phyloP scores from a whole-genome alignment of 2,329 filamentous ascomycete genomes.

The Cytospora schulzeri region DNA sequence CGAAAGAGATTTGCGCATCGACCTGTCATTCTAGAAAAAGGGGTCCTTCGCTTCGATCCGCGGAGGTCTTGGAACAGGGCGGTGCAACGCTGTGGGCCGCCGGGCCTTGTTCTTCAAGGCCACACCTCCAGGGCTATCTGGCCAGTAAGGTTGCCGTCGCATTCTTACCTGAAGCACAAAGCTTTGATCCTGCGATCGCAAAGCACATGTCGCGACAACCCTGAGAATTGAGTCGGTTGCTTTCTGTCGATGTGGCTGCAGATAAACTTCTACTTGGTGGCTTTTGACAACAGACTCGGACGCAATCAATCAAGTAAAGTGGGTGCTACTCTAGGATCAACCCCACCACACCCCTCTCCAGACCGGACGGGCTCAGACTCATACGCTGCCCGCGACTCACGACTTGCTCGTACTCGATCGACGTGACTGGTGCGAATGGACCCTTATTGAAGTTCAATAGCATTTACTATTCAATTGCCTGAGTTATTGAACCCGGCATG shows the following conservation, averaged over 20 bases:
- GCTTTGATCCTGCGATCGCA: constrained; percentile 29
- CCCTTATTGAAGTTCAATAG: background rate
- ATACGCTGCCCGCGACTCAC: constrained; percentile 6
- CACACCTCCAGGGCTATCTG: constrained; percentile 25
- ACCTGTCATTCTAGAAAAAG: constrained; percentile 11
- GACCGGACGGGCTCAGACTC: constrained; percentile 15
- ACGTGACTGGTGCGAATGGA: background rate
- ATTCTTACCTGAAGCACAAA: constrained; percentile 32
- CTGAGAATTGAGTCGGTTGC: background rate
- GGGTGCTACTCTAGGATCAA: constrained; percentile 3
- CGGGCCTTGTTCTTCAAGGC: constrained; percentile 14
- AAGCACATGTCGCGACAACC: background rate
- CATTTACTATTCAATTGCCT: background rate
- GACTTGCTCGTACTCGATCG: constrained; percentile 1
- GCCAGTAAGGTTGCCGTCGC: constrained; percentile 34
- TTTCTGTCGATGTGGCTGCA: constrained; percentile 1
- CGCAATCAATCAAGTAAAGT: constrained; percentile 19
- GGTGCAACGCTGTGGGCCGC: constrained; percentile 16
- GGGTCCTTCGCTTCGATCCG: constrained; percentile 10
- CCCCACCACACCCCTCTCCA: constrained; percentile 20
- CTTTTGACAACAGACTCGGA: background rate
- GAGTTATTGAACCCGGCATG: background rate
- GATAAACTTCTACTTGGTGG: background rate
- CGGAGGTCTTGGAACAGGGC: constrained; percentile 17
- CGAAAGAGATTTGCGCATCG: constrained; percentile 8